Evolutionary conservation across 805 yeast genomes (phyloP), one percentile per base, ranked within the genome.

Genomic region (Torulaspora quercuum): DNA sequence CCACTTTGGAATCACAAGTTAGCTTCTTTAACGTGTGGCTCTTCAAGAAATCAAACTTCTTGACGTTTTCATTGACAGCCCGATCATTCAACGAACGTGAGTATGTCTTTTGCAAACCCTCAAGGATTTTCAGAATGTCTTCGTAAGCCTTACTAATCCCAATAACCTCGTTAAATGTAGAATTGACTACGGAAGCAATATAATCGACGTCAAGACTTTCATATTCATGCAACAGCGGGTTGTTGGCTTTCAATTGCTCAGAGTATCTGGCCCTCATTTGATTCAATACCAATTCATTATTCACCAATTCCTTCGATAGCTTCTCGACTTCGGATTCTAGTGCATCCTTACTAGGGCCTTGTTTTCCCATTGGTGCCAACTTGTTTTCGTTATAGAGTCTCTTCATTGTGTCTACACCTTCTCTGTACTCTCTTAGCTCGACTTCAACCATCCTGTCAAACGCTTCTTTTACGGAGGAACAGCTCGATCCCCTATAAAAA

Each of bases 1-100:
- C 60, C 10, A 44, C 41, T 8, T 42, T 34, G 4, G 54, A 37
- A 37, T 56, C 54, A 20, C 49, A 46, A 10, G 35, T 37, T 19
- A 50, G 20, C 23, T 56, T 41, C 7, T 46, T 41, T 31, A 49
- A 36, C 25, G 37, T 41, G 22, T 45, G 48, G 29, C 48, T 39
- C 19, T 55, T 56, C 26, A 61, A 36, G 16, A 44, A 69, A 29
- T 75, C 70, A 52, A 55, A 82, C 8, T 65, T 64, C 12, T 72
- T 65, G 11, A 87, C 79, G 1, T 89, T 79, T 13, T 68, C 72
- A 57, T 86, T 86, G 12, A 89, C 96, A 0, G 89, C 94, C 6
- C 78, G 76, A 61, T 89, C 96, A 55, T 89, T 87, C 63, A 87
- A 76, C 51, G 87, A 82, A 31, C 83, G 85, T 50, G 87, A 85